Base-by-base conservation (phyloP, 495 filamentous ascomycete species). In the Elasticomyces elasticus region DNA sequence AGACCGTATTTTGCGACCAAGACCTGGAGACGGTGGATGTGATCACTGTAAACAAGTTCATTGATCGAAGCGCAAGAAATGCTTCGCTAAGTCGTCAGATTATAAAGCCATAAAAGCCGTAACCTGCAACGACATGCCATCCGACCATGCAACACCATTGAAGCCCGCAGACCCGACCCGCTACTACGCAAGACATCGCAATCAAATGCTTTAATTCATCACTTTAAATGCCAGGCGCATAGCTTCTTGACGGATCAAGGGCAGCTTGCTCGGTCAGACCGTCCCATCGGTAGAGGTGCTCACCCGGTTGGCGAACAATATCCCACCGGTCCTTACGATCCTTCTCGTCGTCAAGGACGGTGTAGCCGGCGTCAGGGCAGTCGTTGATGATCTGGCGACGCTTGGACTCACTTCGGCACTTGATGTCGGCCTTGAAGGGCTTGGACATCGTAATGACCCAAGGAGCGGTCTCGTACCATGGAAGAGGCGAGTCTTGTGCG, bases 361-460 rank as follows among this genome's bases (percentile, higher is more conserved):
- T 19, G 41, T 44, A 44, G 1, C 27, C 51, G 4, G 17, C 54
- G 13, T 52, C 58, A 2, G 42, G 41, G 27, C 33, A 44, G 6
- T 27, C 42, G 19, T 24, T 44, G 20, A 56, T 13, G 24, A 61
- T 61, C n/a, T 37, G 33, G n/a, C 38, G 38, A 11, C 41, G 37
- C 50, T 56, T 61, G 48, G 38, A 43, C 49, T 56, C 53, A 35
- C 48, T 56, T 2, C 58, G 53, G 10, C 30, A n/a, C 20, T 35
- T 48, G 40, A 61, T 47, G 37, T 57, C 48, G 45, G 24, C 25
- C 49, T 48, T 43, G 53, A 56, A 61, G 3, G 58, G 52, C 41
- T 42, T 49, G 7, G 51, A 13, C 56, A 59, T 59, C 2, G 56
- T 59, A 23, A 59, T 59, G 45, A 59, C 56, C 28, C 35, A 59